These are phyloP conservation scores for Nannochloris sp. DNA, from an alignment of 139 green algal species.

Conservation along the genomic window DNA sequence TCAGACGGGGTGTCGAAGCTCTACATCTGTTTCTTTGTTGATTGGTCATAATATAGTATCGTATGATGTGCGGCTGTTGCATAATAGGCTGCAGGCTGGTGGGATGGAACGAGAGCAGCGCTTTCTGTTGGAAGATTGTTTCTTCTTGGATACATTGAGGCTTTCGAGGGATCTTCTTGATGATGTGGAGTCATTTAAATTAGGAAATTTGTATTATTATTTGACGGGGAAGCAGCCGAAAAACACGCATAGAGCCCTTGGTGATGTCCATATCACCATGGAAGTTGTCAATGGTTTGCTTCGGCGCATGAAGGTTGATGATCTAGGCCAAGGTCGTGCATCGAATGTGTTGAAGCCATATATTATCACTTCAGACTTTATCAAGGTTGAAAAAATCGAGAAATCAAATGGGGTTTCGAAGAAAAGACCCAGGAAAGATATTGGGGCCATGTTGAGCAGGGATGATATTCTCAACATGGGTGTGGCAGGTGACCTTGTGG, in stretches of 20 bases:
- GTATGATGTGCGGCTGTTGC: slow-evolving; percentile 33
- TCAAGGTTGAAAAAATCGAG: too few species aligned
- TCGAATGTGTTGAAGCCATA: background rate
- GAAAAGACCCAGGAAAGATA: too few species aligned
- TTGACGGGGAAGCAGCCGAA: slow-evolving; percentile 7
- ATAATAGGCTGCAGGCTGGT: slow-evolving; percentile 14
- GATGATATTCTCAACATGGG: too few species aligned
- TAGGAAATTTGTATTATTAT: slow-evolving; percentile 1
- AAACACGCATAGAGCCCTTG: background rate
- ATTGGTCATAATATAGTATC: slow-evolving; percentile 28
- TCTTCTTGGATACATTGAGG: slow-evolving; percentile 38
- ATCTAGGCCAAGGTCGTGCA: background rate
- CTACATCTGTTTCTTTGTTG: slow-evolving; percentile 13
- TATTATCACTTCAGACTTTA: too few species aligned
- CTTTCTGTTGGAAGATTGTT: slow-evolving; percentile 18
- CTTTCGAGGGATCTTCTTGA: slow-evolving; percentile 12
- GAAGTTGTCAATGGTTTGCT: slow-evolving; percentile 2
- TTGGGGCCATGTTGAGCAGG: too few species aligned
- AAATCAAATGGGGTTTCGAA: too few species aligned
- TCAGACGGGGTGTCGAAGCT: slow-evolving; percentile 1
- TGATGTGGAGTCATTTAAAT: background rate
- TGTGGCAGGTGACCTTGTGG: background rate
- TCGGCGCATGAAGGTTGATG: background rate
- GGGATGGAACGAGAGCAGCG: background rate
- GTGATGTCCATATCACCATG: slow-evolving; percentile 2